Base-by-base conservation (phyloP, 345 rosid genomes). In the Gossypioides kirkii region DNA sequence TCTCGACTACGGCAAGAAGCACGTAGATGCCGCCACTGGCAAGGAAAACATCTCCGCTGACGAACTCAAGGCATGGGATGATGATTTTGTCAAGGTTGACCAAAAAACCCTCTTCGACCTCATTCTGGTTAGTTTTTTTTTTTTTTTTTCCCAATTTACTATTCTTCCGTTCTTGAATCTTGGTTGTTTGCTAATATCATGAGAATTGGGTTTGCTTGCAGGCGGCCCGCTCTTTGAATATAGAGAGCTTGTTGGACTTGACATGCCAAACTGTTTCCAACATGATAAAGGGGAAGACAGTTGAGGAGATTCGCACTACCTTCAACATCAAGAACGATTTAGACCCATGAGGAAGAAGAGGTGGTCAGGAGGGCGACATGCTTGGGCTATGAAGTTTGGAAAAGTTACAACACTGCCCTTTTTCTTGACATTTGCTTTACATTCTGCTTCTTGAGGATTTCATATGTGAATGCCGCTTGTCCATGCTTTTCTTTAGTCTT, bases 321-420 rank as follows among this genome's bases (percentile, higher is more conserved):
- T 64, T 64, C 52, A 42, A 64, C 69, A 42, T 64, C 50, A 20
- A 11, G 32, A 64, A 64, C 3, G 69, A 43, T 64, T n/a, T 64
- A 4, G 36, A 64, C 69, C 10, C 52, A 18, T 0, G 53, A 64
- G 32, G 52, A 43, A 43, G 69, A 64, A 7, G 69, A 20, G 32
- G 50, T 20, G 52, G 32, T 64, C 20, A 11, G 53, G 69, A 64
- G 32, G 52, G 69, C 26, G 32, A 42, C n/a, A 3, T 42, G 50
- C 42, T 4, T 4, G 61, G 14, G 17, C 3, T 32, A 32, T 7
- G 20, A 13, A 18, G 49, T 2, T 45, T 8, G 49, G 49, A 9
- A 45, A 45, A 45, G 16, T 45, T 45, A 9, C 3, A 45, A 11
- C 49, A 11, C 0, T 45, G 49, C 16, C 49, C 13, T 45, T 45